phyloP scores from a whole-genome alignment of 805 yeast genomes.

The Candida taoyuanica region DNA sequence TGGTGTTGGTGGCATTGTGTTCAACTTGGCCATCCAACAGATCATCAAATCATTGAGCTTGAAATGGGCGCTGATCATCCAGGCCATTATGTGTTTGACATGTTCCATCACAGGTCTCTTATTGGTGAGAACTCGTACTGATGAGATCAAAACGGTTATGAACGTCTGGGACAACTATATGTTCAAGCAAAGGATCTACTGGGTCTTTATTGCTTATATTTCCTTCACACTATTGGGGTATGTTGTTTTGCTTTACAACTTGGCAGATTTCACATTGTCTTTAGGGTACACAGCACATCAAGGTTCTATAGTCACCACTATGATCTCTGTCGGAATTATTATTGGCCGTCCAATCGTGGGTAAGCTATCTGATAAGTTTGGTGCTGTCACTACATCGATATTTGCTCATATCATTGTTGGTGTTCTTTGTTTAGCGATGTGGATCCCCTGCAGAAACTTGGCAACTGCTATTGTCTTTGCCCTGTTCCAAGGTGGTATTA shows the following conservation, averaged over 20 bases:
- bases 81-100: constrained; percentile 34
- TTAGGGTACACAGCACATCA: constrained; percentile 51
- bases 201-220: constrained; percentile 37
- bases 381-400: constrained; percentile 45
- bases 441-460: constrained; percentile 53
- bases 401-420: constrained; percentile 36
- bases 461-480: constrained; percentile 54
- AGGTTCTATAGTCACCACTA: constrained; percentile 55
- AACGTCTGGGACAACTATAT: constrained; percentile 39
- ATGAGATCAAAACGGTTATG: constrained; percentile 32
- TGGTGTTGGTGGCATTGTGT: constrained; percentile 42
- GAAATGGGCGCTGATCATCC: constrained; percentile 34
- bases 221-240: constrained; percentile 54
- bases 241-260: constrained; percentile 51
- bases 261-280: constrained; percentile 56
- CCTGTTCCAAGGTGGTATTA: constrained; percentile 46
- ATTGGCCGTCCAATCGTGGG: constrained; percentile 57
- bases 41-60: constrained; percentile 30
- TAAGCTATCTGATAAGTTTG: constrained; percentile 42
- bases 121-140: constrained; percentile 36
- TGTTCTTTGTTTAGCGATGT: constrained; percentile 43
- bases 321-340: constrained; percentile 54
- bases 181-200: constrained; percentile 37
- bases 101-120: constrained; percentile 32
- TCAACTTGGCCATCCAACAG: constrained; percentile 33